Base-by-base conservation (phyloP, 768 basidiomycete genomes). In the Hygrophorus pudorinus region DNA sequence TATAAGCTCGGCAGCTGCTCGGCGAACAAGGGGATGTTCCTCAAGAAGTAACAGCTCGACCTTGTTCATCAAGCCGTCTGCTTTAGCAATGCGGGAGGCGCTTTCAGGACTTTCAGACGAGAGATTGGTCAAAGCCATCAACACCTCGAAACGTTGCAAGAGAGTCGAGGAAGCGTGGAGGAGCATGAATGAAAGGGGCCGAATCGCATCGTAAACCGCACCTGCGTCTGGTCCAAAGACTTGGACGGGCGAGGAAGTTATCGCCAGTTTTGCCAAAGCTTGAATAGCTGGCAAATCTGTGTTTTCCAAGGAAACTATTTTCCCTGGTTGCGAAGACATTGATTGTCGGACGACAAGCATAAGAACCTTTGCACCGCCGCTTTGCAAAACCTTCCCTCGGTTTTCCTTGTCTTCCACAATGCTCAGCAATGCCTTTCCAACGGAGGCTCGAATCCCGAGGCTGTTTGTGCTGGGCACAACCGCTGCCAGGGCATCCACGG, bases 51-150 rank as follows among this genome's bases (percentile, higher is more conserved):
- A 58, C 11, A 81, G 65, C 53, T 92, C 89, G 5, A 82, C 69
- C 48, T 75, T 78, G 61, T 71, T 68, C 43, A 85, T 53, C 24
- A 88, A 59, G 2, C 76, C 78, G 7, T 78, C 72, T 0, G 72
- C 67, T 36, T 68, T 66, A 1, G 79, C 81, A 38, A 96, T 75
- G 37, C 82, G 76, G 14, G 74, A 67, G 2, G 87, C 79, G 7
- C 81, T 60, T 24, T 77, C 73, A 0, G 78, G 65, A 39, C 75
- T 76, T 41, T 87, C 73, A 13, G 91, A 92, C 0, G 94, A 81
- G 34, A 98, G 65, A 59, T 99, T 99, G 6, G 96, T 99, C 42
- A 99, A 70, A 1, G 91, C 93, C 94, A 98, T 97, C 53, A 93
- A 69, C 3, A 81, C 79, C 61, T 99, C 96, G 55, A 99, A 99